Conservation (phyloP, 352 stramenopile genomes). For the Pythium phragmiticola region DNA sequence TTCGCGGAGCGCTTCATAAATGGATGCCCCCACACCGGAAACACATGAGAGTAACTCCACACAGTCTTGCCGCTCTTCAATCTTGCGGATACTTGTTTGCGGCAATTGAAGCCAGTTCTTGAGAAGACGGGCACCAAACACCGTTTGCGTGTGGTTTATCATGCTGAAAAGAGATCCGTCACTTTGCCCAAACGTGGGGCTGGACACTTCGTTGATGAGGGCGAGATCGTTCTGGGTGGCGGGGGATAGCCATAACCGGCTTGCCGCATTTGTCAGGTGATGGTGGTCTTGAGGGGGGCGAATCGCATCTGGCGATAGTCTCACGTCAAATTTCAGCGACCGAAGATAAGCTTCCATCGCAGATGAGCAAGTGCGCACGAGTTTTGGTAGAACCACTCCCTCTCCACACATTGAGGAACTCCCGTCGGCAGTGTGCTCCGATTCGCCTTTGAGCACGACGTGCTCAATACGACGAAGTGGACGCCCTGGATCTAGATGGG, state of each 20-base stretch:
- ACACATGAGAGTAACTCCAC: conserved; percentile 6
- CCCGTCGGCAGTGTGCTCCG: too few species aligned
- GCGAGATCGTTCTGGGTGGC: conserved; percentile 1
- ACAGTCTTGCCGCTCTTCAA: conserved; percentile 16
- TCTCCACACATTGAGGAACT: too few species aligned
- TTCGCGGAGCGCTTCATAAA: conserved; percentile 10
- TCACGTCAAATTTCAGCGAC: conserved; percentile 4
- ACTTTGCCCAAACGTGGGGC: background rate
- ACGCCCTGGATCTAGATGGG: background rate
- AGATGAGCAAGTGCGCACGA: background rate
- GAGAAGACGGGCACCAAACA: conserved; percentile 17
- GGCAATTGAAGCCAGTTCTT: conserved; percentile 17
- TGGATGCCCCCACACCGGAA: background rate
- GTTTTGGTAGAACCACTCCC: background rate
- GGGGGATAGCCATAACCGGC: background rate
- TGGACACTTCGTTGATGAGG: background rate
- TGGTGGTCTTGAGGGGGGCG: background rate
- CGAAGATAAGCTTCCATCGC: conserved; percentile 7
- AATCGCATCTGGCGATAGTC: background rate
- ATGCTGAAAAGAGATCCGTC: conserved; percentile 19
- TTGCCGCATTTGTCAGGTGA: background rate
- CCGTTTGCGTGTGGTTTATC: conserved; percentile 20
- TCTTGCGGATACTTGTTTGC: conserved; percentile 4
- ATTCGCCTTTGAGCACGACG: background rate
- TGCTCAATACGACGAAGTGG: conserved; percentile 4